These are phyloP conservation scores for Colletotrichum melonis DNA, from an alignment of 2,329 filamentous ascomycete genomes.

Conservation along the genomic window DNA sequence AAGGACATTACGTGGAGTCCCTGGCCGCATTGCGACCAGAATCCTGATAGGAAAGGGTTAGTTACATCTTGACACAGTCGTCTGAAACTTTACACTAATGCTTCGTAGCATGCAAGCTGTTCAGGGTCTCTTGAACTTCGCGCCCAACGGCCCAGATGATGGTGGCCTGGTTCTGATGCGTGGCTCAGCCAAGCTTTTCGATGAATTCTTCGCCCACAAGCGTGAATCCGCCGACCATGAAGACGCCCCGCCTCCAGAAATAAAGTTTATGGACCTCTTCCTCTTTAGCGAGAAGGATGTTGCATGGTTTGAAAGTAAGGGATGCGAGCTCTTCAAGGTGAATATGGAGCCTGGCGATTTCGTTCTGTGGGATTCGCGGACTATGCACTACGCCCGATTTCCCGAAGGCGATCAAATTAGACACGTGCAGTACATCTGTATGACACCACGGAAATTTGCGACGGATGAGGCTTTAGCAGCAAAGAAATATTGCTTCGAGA, in stretches of 20 bases:
- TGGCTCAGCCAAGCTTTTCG: slow-evolving; percentile 52
- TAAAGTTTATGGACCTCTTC: slow-evolving; percentile 52
- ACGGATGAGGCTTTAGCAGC: slow-evolving; percentile 40
- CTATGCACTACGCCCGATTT: slow-evolving; percentile 40
- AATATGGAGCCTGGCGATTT: slow-evolving; percentile 39
- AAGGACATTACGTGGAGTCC: slow-evolving; percentile 51
- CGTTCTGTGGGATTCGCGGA: slow-evolving; percentile 50
- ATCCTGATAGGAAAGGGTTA: slow-evolving; percentile 51
- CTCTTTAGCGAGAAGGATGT: slow-evolving; percentile 53
- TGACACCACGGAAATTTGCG: slow-evolving; percentile 49
- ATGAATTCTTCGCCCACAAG: slow-evolving; percentile 56
- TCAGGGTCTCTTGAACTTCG: slow-evolving; percentile 57
- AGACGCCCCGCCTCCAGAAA: slow-evolving; percentile 45
- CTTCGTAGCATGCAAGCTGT: slow-evolving; percentile 44
- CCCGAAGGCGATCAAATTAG: slow-evolving; percentile 50
- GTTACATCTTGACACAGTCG: neutral
- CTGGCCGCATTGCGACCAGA: slow-evolving; percentile 59
- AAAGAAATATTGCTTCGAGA: slow-evolving; percentile 40
- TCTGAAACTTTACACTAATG: neutral
- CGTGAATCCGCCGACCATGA: slow-evolving; percentile 41
- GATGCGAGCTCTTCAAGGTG: slow-evolving; percentile 36
- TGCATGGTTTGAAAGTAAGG: slow-evolving; percentile 37
- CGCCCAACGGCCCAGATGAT: slow-evolving; percentile 56
- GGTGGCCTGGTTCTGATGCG: slow-evolving; percentile 58
- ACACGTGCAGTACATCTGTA: slow-evolving; percentile 50